These are phyloP conservation scores for Phyllosticta ampelicida DNA, from an alignment of 2,329 filamentous ascomycete genomes.

Conservation along the genomic window DNA sequence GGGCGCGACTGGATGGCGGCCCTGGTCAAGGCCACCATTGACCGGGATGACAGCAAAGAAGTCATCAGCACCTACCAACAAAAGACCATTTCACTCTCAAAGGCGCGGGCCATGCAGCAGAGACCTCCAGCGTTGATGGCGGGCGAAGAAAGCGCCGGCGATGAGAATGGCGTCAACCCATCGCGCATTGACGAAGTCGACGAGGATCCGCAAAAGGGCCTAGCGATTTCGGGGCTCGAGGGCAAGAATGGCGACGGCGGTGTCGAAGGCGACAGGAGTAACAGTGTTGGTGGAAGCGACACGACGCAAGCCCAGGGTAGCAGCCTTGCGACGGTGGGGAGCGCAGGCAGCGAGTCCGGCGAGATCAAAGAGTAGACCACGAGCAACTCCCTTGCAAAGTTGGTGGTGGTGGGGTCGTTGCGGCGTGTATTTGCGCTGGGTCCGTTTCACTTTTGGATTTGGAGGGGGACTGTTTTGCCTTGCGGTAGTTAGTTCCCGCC, in stretches of 20 bases:
- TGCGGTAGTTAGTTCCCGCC: neutral
- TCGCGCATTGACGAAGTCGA: constrained; percentile 22
- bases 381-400: neutral
- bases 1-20: constrained; percentile 97
- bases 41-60: constrained; percentile 66
- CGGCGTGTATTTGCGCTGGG: neutral
- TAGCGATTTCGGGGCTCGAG: constrained; percentile 27
- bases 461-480: neutral
- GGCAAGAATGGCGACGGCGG: constrained; percentile 12
- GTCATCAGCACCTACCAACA: constrained; percentile 92
- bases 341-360: neutral
- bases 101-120: constrained; percentile 78
- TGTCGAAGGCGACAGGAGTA: neutral
- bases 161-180: constrained; percentile 15
- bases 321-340: neutral
- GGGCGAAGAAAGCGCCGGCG: constrained; percentile 29
- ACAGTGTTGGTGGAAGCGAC: constrained; percentile 5
- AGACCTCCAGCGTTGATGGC: constrained; percentile 81
- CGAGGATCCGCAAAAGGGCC: constrained; percentile 27
- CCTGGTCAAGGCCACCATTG: constrained; percentile 97
- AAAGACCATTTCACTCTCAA: constrained; percentile 86
- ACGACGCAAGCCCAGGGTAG: neutral
- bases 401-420: neutral
- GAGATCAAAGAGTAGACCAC: constrained; percentile 3
- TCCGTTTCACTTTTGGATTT: neutral